Evolutionary conservation across 331 rosid genomes (phyloP).

Genomic region (Cydonia oblonga): DNA sequence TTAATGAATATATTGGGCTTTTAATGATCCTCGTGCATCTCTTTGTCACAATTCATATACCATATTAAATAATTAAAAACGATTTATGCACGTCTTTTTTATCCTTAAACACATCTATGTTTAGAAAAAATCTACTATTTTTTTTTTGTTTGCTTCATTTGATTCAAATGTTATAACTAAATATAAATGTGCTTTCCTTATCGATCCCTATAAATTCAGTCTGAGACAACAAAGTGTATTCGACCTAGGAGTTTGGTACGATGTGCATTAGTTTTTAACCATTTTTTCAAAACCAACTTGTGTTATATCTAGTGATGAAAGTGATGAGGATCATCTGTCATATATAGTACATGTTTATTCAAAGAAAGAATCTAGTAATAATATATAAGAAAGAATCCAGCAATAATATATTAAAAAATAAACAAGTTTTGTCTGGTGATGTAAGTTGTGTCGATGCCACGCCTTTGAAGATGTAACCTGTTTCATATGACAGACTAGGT

Average conservation of each 20-base stretch:
- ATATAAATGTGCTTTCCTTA: no score
- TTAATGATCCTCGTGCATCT: no score
- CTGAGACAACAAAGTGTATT: no score
- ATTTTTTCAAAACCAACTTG: neutral
- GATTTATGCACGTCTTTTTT: no score
- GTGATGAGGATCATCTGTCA: neutral
- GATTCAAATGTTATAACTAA: no score
- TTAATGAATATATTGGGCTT: no score
- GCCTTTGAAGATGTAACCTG: neutral
- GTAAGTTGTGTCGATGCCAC: neutral
- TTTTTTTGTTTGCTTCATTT: no score
- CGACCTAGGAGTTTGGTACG: neutral
- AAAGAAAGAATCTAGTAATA: neutral
- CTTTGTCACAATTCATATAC: no score
- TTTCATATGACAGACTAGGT: neutral
- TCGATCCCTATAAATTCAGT: neutral
- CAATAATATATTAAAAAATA: neutral
- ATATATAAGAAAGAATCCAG: neutral
- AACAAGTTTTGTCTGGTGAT: neutral
- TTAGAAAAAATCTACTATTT: no score
- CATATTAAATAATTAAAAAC: no score
- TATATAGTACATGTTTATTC: neutral
- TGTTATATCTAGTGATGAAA: neutral
- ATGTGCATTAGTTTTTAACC: neutral
- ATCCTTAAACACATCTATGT: no score